Conservation (phyloP, 441 rosid species). For the Adansonia grandidieri region DNA sequence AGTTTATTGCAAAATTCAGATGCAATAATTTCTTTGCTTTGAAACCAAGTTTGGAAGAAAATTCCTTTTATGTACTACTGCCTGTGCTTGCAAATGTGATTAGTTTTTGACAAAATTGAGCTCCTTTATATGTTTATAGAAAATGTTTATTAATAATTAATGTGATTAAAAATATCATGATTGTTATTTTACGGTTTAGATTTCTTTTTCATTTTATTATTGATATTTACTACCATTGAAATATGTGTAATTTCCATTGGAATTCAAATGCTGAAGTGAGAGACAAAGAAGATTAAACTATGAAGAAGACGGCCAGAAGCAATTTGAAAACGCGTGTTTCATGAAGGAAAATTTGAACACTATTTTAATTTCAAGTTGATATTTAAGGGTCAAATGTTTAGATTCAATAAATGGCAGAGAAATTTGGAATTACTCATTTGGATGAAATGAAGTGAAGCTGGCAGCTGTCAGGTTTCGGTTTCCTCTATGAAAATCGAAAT, state of each 20-base stretch:
- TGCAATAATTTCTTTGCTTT: background rate
- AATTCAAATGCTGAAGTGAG: too few species aligned
- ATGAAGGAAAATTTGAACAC: slow-evolving; percentile 4
- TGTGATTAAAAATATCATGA: too few species aligned
- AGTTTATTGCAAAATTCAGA: background rate
- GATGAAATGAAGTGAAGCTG: slow-evolving; percentile 5
- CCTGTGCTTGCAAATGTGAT: background rate
- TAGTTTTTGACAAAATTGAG: background rate
- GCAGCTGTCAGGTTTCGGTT: too few species aligned
- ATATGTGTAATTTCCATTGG: too few species aligned
- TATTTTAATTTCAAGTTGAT: slow-evolving; percentile 9
- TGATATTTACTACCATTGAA: too few species aligned
- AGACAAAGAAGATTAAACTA: background rate
- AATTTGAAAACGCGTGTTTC: background rate
- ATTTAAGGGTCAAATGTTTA: slow-evolving; percentile 20
- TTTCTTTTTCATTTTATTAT: too few species aligned
- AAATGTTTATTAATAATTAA: background rate
- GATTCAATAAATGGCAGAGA: background rate
- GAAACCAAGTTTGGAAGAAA: background rate
- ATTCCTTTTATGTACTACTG: background rate
- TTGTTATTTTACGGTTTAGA: too few species aligned
- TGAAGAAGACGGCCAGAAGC: background rate
- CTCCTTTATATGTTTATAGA: background rate
- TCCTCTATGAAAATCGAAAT: too few species aligned
- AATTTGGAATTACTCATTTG: slow-evolving; percentile 14